Conservation (phyloP, 2,329 filamentous ascomycete species). For the Beauveria asiatica region DNA sequence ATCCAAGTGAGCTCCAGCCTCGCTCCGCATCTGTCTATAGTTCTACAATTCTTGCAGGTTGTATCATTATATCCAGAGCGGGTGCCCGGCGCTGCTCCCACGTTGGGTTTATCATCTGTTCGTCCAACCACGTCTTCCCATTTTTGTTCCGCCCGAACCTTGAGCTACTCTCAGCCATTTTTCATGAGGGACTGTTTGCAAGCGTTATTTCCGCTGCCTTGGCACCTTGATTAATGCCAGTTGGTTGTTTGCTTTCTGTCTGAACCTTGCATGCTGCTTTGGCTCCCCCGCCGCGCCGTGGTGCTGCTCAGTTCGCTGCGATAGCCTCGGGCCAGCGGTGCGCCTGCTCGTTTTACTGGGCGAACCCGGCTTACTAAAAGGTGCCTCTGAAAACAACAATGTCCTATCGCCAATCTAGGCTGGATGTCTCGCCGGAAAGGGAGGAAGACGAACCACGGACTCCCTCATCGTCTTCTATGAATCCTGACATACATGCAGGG, state of each 20-base stretch:
- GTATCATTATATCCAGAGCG: background rate
- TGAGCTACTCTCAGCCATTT: background rate
- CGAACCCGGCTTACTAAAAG: no score
- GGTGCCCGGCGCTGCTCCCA: background rate
- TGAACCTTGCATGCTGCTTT: background rate
- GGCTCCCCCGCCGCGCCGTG: background rate
- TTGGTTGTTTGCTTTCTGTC: background rate
- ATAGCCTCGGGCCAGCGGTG: background rate
- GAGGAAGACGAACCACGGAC: background rate
- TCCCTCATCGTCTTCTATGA: background rate
- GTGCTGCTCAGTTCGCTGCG: background rate
- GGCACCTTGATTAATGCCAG: background rate
- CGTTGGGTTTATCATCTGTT: background rate
- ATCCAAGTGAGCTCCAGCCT: no score
- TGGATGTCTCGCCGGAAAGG: background rate
- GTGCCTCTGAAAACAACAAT: background rate
- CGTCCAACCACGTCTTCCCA: background rate
- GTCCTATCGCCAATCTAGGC: background rate
- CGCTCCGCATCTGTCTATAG: no score
- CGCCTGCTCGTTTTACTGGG: background rate
- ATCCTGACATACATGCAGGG: background rate
- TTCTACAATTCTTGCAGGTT: no score
- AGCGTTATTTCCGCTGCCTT: background rate
- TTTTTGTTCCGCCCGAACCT: background rate
- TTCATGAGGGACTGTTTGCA: background rate